These are phyloP conservation scores for Hypomyces perniciosus DNA, from an alignment of 2,329 filamentous ascomycete species.

Conservation along the genomic window DNA sequence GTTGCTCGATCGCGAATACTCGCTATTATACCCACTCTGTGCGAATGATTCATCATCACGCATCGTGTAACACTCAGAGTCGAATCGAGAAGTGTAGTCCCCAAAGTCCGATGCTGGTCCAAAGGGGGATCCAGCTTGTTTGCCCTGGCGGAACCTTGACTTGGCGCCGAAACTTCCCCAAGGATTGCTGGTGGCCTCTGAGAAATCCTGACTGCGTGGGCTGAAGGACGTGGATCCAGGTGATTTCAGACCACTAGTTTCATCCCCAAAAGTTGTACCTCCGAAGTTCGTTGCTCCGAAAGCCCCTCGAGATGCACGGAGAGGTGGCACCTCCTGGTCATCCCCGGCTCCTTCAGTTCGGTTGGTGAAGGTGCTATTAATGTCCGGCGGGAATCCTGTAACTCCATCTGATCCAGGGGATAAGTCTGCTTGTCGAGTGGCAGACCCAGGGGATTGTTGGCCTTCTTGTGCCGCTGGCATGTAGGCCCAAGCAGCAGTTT, in stretches of 20 bases:
- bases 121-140: neutral
- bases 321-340: neutral
- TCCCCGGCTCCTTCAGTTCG: neutral
- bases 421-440: neutral
- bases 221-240: constrained; percentile 3
- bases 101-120: constrained; percentile 1
- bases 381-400: neutral
- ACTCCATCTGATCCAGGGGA: neutral
- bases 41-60: constrained; percentile 2
- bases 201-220: constrained; percentile 9
- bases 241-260: neutral
- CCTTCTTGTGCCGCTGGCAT: neutral
- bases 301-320: neutral
- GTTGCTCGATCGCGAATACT: constrained; percentile 24
- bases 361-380: neutral
- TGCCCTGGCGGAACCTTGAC: neutral
- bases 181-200: constrained; percentile 20
- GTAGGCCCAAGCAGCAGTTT: neutral
- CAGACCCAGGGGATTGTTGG: neutral
- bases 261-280: neutral
- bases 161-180: constrained; percentile 20
- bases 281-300: neutral
- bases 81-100: constrained; percentile 1
- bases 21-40: constrained; percentile 17
- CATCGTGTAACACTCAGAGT: neutral